These are phyloP conservation scores for Whalleya microplaca DNA, from an alignment of 2,329 filamentous ascomycete genomes.

Conservation along the genomic window DNA sequence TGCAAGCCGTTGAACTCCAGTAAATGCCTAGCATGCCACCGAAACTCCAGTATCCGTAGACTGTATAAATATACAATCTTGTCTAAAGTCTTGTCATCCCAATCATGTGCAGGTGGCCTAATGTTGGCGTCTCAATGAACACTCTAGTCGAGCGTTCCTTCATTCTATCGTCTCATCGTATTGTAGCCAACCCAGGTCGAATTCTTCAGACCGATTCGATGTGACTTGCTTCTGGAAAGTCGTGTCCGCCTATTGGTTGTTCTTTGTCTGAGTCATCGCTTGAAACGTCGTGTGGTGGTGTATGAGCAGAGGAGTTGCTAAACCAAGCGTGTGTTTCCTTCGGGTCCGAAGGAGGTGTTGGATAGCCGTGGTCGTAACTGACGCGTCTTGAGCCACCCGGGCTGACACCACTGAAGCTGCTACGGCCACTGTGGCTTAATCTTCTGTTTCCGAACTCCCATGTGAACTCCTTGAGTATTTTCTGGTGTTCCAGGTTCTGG, in stretches of 20 bases:
- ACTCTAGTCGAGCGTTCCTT: slow-evolving; percentile 6
- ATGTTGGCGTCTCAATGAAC: slow-evolving; percentile 1
- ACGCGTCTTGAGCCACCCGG: slow-evolving; percentile 33
- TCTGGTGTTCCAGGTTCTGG: slow-evolving; percentile 40
- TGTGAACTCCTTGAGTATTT: slow-evolving; percentile 35
- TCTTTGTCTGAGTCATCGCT: slow-evolving; percentile 19
- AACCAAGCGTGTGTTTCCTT: slow-evolving; percentile 22
- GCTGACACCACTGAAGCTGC: slow-evolving; percentile 34
- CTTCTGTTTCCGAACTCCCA: slow-evolving; percentile 34
- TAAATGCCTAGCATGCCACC: background rate
- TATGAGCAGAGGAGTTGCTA: slow-evolving; percentile 13
- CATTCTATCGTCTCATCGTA: slow-evolving; percentile 11
- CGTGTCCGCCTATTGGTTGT: background rate
- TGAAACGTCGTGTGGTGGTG: slow-evolving; percentile 21
- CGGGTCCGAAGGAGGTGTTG: slow-evolving; percentile 12
- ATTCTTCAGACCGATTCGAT: slow-evolving; percentile 1
- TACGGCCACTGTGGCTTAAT: slow-evolving; percentile 26
- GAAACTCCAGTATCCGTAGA: background rate
- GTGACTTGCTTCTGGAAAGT: background rate
- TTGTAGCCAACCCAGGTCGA: background rate
- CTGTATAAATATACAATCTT: background rate
- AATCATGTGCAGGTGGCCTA: background rate
- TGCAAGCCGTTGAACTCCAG: background rate
- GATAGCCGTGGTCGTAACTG: slow-evolving; percentile 30
- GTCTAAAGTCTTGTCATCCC: background rate